A percentile compares a stretch with the other conserved stretches of the same genome.
These are phyloP conservation scores for Russula ochroleuca DNA, from an alignment of 768 basidiomycete genomes.

Conservation along the genomic window DNA sequence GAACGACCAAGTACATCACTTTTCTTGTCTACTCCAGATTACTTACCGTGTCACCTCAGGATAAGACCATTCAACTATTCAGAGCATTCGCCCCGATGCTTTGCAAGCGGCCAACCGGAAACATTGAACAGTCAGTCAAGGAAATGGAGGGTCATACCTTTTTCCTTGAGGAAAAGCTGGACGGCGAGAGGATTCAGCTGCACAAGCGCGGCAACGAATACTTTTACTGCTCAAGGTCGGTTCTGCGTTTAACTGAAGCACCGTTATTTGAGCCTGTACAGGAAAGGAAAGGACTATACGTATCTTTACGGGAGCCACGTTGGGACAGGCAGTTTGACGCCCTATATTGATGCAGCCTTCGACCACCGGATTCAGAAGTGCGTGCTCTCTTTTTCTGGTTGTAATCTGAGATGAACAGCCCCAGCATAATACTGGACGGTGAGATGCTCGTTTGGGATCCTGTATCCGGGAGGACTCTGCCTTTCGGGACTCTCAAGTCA, in stretches of 20 bases:
- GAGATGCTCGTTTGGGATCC: conserved; percentile 99
- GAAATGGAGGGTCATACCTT: conserved; percentile 79
- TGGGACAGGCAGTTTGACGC: conserved; percentile 83
- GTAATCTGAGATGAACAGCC: neutral
- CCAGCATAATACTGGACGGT: conserved; percentile 89
- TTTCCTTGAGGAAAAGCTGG: conserved; percentile 94
- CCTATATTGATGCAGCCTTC: conserved; percentile 74
- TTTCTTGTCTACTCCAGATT: neutral
- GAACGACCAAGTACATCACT: conserved; percentile 48
- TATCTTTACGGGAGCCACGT: conserved; percentile 86
- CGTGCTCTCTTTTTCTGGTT: conserved; percentile 31
- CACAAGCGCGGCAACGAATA: conserved; percentile 91
- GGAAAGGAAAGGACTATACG: conserved; percentile 88
- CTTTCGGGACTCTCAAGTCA: conserved; percentile 92
- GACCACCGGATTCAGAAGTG: conserved; percentile 76
- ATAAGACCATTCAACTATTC: conserved; percentile 79
- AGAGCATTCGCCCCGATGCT: conserved; percentile 92
- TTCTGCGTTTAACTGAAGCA: neutral
- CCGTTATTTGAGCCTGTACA: conserved; percentile 1
- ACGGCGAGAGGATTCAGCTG: conserved; percentile 94
- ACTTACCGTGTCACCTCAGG: conserved; percentile 40
- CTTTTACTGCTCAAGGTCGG: conserved; percentile 86
- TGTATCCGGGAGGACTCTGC: conserved; percentile 75
- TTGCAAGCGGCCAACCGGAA: conserved; percentile 80
- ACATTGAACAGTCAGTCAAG: conserved; percentile 77